A percentile compares a stretch with the other conserved stretches of the same genome.
Conservation (phyloP, 164 flowering plant species). For the Hamamelis virginiana region DNA sequence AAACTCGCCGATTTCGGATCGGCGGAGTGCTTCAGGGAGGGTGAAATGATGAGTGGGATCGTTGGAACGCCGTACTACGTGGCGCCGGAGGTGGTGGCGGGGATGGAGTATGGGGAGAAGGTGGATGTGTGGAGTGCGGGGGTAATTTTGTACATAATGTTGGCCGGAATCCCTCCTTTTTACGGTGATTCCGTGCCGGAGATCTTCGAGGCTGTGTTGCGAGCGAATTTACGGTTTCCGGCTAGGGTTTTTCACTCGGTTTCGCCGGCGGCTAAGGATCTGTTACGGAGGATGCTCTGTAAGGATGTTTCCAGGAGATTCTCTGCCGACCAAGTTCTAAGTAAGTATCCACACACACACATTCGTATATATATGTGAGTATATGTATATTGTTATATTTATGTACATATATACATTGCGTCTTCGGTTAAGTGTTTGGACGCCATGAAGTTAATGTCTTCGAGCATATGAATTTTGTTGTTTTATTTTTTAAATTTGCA, state of each 20-base stretch:
- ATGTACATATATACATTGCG: background rate
- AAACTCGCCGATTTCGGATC: constrained; percentile 84
- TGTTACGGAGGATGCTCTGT: constrained; percentile 66
- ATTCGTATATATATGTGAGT: too few species aligned
- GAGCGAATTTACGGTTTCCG: constrained; percentile 72
- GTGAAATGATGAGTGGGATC: constrained; percentile 44
- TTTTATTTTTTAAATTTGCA: too few species aligned
- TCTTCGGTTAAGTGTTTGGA: background rate
- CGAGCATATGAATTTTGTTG: too few species aligned
- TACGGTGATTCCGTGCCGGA: constrained; percentile 64
- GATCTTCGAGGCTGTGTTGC: constrained; percentile 68
- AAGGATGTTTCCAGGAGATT: constrained; percentile 64
- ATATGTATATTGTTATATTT: too few species aligned
- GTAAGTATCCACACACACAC: too few species aligned
- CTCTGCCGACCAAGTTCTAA: constrained; percentile 78
- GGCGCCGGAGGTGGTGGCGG: constrained; percentile 77
- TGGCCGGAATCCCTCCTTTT: constrained; percentile 78
- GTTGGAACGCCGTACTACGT: constrained; percentile 93
- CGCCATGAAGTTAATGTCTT: background rate
- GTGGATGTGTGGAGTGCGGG: constrained; percentile 91
- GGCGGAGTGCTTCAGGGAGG: constrained; percentile 46
- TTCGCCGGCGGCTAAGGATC: constrained; percentile 68
- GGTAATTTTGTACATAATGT: constrained; percentile 68
- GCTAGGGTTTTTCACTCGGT: constrained; percentile 44
- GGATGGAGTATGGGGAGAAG: constrained; percentile 68